Evolutionary conservation across 1,139 yeast genomes (phyloP).

Genomic region (Pichia sp.): DNA sequence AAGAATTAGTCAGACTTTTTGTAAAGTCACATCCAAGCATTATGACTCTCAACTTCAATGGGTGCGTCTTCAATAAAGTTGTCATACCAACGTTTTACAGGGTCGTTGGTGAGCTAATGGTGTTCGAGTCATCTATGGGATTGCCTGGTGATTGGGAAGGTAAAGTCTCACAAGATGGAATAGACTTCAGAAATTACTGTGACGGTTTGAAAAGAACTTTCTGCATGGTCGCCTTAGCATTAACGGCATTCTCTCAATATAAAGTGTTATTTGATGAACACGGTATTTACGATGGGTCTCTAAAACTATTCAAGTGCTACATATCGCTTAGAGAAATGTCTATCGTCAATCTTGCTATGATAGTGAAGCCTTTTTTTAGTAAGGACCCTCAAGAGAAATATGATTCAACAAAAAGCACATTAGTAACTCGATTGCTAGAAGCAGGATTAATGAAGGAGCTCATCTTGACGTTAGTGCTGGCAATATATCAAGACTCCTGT

Average conservation of each 20-base stretch:
- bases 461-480: conserved; percentile 22
- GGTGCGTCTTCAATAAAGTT: conserved; percentile 21
- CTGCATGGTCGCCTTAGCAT: conserved; percentile 20
- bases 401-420: conserved; percentile 7
- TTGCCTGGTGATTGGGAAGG: conserved; percentile 9
- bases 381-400: conserved; percentile 6
- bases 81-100: conserved; percentile 22
- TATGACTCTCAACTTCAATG: conserved; percentile 20
- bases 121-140: conserved; percentile 15
- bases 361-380: conserved; percentile 16
- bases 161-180: conserved; percentile 9
- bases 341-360: conserved; percentile 15
- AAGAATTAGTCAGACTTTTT: conserved; percentile 20
- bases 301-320: conserved; percentile 17
- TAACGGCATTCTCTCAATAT: conserved; percentile 23
- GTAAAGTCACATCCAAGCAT: conserved; percentile 16
- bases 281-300: conserved; percentile 22
- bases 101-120: conserved; percentile 23
- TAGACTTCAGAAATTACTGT: conserved; percentile 14
- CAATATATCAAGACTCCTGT: conserved; percentile 25
- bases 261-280: conserved; percentile 18
- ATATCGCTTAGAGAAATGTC: conserved; percentile 23
- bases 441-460: conserved; percentile 21
- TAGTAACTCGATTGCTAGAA: conserved; percentile 16
- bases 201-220: conserved; percentile 20